Percentiles rank a stretch among this genome's conserved stretches.
Conservation (phyloP, 768 basidiomycete species). For the Russula compacta region DNA sequence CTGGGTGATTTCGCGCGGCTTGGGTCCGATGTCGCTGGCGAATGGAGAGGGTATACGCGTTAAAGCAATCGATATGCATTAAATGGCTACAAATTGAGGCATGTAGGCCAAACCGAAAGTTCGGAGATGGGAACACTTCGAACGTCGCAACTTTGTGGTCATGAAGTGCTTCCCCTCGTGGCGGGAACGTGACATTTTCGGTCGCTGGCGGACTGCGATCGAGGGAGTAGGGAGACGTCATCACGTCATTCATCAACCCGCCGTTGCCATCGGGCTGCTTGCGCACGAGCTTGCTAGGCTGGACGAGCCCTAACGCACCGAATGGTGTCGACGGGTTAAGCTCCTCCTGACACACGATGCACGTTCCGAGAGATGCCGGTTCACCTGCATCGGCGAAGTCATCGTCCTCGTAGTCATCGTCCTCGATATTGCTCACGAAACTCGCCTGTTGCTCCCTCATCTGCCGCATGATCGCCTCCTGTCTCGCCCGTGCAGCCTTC, state of each 20-base stretch:
- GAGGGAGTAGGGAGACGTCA: conserved; percentile 53
- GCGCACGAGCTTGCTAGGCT: conserved; percentile 79
- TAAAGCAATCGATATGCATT: conserved; percentile 96
- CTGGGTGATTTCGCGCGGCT: conserved; percentile 87
- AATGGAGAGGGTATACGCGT: conserved; percentile 79
- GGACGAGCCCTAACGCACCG: conserved; percentile 78
- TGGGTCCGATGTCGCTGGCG: conserved; percentile 82
- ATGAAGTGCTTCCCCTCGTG: conserved; percentile 38
- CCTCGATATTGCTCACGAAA: conserved; percentile 72
- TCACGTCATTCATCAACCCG: conserved; percentile 59
- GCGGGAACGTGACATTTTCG: conserved; percentile 38
- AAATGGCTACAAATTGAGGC: conserved; percentile 88
- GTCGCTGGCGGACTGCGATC: conserved; percentile 40
- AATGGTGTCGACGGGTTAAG: conserved; percentile 65
- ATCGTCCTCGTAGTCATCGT: conserved; percentile 62
- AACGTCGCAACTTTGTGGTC: conserved; percentile 48
- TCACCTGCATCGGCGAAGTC: conserved; percentile 40
- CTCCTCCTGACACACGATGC: conserved; percentile 97
- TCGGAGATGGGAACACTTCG: conserved; percentile 61
- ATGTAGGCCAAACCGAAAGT: conserved; percentile 78
- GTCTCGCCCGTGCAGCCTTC: conserved; percentile 78
- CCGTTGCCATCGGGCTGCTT: conserved; percentile 60
- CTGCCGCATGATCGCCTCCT: conserved; percentile 90
- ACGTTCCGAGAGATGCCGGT: conserved; percentile 69
- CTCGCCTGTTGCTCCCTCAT: conserved; percentile 90